phyloP scores from a whole-genome alignment of 169 alveolate species.

The Eimeria sp. region DNA sequence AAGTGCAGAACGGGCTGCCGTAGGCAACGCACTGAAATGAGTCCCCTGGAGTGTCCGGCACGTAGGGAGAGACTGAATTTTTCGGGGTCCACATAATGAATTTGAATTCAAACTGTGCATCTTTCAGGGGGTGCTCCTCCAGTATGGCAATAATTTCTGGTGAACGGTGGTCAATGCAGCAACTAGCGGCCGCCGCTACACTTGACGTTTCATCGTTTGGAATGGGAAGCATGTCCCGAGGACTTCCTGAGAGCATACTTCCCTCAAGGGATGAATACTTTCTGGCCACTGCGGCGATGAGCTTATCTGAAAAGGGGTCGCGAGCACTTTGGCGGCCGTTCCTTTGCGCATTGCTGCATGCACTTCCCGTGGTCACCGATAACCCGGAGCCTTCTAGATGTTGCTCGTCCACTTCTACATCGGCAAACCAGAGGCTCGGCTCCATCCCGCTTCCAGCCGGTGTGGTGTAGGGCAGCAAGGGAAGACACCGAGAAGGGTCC shows the following conservation, averaged over 20 bases:
- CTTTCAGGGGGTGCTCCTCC: conserved; percentile 69
- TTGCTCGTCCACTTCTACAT: conserved; percentile 55
- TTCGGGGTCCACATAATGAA: conserved; percentile 65
- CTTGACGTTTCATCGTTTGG: conserved; percentile 41
- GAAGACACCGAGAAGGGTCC: conserved; percentile 70
- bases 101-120: conserved; percentile 67
- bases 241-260: neutral
- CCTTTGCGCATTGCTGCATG: conserved; percentile 12
- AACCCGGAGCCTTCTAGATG: neutral
- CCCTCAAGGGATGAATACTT: neutral
- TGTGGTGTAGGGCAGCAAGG: conserved; percentile 68
- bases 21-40: conserved; percentile 30
- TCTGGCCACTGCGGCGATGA: conserved; percentile 42
- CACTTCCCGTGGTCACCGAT: neutral
- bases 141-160: conserved; percentile 60
- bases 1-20: conserved; percentile 68
- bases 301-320: conserved; percentile 33
- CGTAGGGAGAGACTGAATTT: conserved; percentile 31
- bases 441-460: conserved; percentile 64
- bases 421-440: conserved; percentile 82
- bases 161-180: conserved; percentile 35
- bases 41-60: conserved; percentile 70
- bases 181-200: conserved; percentile 67
- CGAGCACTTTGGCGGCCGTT: neutral
- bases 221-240: neutral